Base-by-base conservation (phyloP, 2,329 filamentous ascomycete species). In the Arachnomyces sp. region DNA sequence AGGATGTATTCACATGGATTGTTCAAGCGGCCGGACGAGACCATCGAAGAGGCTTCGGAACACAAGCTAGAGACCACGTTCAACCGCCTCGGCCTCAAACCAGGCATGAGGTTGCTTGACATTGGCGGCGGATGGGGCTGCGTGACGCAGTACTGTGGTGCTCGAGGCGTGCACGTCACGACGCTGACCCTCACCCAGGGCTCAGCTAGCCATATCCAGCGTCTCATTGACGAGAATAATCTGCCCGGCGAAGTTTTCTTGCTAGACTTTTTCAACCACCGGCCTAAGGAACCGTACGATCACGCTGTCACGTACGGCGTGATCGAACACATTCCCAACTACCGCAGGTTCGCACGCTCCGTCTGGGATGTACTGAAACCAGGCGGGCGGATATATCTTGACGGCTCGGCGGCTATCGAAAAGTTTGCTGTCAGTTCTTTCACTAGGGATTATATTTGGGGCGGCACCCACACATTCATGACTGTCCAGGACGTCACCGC, bases 91-190 rank as follows among this genome's bases (percentile, higher is more conserved):
- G 38, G 28, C 6, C 42, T 49, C 14, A 43, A 45, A 21, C 39
- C 39, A n/a, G 46, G 44, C 1, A 43, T 43, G 42, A 42, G 42
- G 4, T 9, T 49, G 3, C 42, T 49, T 9, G 46, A 47, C 37
- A 41, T 49, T 29, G 46, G 44, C 4, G 44, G 46, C 15, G 46
- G 44, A n/a, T 49, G 46, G 46, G 44, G 46, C 32, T 42, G 44
- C 0, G 44, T 49, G 5, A 49, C 46, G 7, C 44, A 47, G 35
- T 49, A 45, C 30, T 49, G 46, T 28, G 44, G 42, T 29, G 39
- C 39, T 21, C 44, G 46, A 32, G 44, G 46, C 11, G 42, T 49
- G 6, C 44, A 49, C 30, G 46, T 49, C 31, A 49, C 44, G 1
- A 47, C 34, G 7, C 34, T 36, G 9, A 36, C 34, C 3, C 15